Evolutionary conservation across 805 yeast genomes (phyloP).

Genomic region (Candida patagonica): DNA sequence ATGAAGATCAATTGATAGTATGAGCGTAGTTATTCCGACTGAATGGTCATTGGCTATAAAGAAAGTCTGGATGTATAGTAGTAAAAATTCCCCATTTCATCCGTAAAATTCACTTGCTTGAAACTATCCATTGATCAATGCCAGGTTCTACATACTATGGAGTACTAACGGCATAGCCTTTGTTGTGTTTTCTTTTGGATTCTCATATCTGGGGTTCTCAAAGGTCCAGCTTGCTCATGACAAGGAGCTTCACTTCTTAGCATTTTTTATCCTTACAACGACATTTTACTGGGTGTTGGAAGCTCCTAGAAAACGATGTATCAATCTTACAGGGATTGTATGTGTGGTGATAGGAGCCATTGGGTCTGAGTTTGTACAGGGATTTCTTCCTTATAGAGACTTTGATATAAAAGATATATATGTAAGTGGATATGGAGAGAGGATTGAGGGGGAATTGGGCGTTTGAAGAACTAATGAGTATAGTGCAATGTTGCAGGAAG

Average conservation of each 20-base stretch:
- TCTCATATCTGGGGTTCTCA: slow-evolving; percentile 26
- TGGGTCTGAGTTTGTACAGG: slow-evolving; percentile 33
- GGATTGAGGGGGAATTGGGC: neutral
- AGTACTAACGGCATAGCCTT: too few relatives aligned
- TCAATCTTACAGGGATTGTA: slow-evolving; percentile 27
- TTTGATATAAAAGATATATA: slow-evolving; percentile 31
- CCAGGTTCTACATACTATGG: too few relatives aligned
- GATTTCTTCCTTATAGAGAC: slow-evolving; percentile 22
- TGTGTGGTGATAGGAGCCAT: slow-evolving; percentile 30
- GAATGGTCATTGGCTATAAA: too few relatives aligned
- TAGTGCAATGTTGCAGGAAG: slow-evolving; percentile 30
- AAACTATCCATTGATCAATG: too few relatives aligned
- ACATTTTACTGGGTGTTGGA: slow-evolving; percentile 36
- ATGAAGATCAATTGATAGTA: too few relatives aligned
- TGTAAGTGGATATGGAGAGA: slow-evolving; percentile 16
- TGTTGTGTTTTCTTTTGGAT: slow-evolving; percentile 12
- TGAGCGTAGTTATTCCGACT: too few relatives aligned
- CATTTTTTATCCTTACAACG: slow-evolving; percentile 30
- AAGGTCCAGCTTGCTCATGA: slow-evolving; percentile 26
- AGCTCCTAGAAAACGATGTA: slow-evolving; percentile 28
- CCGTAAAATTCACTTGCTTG: too few relatives aligned
- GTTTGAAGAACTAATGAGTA: neutral
- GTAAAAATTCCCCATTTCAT: too few relatives aligned
- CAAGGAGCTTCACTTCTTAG: slow-evolving; percentile 29
- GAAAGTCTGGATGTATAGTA: too few relatives aligned